Evolutionary conservation across 345 rosid genomes (phyloP), one percentile per base, ranked within the genome.

Genomic region (Mercurialis annua): DNA sequence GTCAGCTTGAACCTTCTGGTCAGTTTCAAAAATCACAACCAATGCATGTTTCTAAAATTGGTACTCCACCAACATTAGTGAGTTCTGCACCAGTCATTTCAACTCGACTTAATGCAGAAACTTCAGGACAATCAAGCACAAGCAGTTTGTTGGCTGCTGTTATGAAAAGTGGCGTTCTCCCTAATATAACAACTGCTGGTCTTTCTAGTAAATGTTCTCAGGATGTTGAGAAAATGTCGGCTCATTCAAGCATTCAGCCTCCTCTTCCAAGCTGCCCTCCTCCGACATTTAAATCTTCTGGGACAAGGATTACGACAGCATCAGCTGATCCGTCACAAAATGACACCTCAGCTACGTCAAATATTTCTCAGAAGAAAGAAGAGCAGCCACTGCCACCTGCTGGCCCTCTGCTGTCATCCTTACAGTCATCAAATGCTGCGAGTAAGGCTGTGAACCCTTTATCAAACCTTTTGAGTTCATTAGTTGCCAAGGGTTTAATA

Each of bases 401-500:
- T 76, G 89, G 73, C 49, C 75, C 82, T 59, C 72, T 75, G 42
- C 76, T 81, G 42, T 68, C 79, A 30, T 62, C 84, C 24, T 58
- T 64, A 58, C 74, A 80, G 69, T 64, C 82, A 71, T 67, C 88
- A 34, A 67, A 73, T 69, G 79, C 57, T 54, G 83, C 67, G 48
- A 77, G 67, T 72, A 82, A 84, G 76, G 71, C 77, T 76, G 33
- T 81, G 21, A 85, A 80, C 78, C 98, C 97, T 48, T 68, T 94
- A 64, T 85, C 97, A 11, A 80, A 67, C 70, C 96, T 94, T 74
- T 81, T 94, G 81, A 86, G 92, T 86, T 80, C 98, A n/a, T 84
- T 94, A 71, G 92, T 88, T 75, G 84, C 95, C 18, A 91, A 88
- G 83, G 98, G 99, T 67, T 71, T 91, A 81, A 93, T 94, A 79